phyloP scores from a whole-genome alignment of 2,329 filamentous ascomycete species.

The Aschersonia sp. region DNA sequence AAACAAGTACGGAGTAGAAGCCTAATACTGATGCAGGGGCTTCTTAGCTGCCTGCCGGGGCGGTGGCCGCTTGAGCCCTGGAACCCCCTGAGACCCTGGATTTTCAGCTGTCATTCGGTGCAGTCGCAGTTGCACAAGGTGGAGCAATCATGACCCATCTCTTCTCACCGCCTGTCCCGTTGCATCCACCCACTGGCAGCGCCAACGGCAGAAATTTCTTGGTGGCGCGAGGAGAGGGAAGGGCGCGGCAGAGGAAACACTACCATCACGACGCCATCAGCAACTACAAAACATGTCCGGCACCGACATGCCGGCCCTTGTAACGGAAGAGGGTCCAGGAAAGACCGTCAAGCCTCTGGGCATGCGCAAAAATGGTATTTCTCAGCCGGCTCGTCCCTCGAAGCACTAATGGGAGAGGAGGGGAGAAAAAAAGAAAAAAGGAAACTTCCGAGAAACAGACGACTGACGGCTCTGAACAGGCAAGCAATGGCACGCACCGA shows the following conservation, averaged over 20 bases:
- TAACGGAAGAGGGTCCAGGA: conserved; percentile 10
- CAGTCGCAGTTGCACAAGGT: too few species aligned
- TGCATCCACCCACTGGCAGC: too few species aligned
- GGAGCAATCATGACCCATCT: too few species aligned
- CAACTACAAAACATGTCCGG: conserved; percentile 1
- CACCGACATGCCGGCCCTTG: neutral
- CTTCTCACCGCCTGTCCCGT: too few species aligned
- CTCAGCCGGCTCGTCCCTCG: neutral
- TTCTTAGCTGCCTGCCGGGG: too few species aligned
- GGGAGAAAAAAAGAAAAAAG: neutral
- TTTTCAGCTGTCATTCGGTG: too few species aligned
- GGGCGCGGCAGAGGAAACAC: neutral
- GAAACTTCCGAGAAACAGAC: neutral
- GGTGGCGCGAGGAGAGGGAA: neutral
- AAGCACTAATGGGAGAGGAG: neutral
- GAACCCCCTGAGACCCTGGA: too few species aligned
- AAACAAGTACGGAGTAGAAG: too few species aligned
- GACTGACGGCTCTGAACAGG: conserved; percentile 36
- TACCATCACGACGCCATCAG: neutral
- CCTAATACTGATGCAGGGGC: too few species aligned
- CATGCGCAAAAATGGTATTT: conserved; percentile 81
- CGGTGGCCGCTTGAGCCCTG: too few species aligned
- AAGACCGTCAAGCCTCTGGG: conserved; percentile 33
- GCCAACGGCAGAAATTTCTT: conserved; percentile 3
- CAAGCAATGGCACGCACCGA: conserved; percentile 83